Conservation (phyloP, 176 grass and related monocot genomes). For the Rhynchospora breviuscula region DNA sequence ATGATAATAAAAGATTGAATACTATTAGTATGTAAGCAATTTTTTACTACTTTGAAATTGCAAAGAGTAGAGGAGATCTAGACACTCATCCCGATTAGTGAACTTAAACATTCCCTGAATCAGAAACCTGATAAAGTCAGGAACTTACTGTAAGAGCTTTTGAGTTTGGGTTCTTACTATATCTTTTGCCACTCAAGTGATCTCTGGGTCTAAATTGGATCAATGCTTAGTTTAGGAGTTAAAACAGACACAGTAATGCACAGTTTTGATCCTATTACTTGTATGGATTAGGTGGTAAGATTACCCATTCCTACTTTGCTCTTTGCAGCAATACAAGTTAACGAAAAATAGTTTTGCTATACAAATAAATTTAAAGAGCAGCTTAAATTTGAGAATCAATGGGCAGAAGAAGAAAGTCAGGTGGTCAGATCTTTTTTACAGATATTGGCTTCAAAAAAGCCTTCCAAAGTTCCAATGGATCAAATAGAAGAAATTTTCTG, state of each 20-base stretch:
- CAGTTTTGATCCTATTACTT: too few species aligned
- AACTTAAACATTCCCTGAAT: background rate
- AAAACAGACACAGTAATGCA: background rate
- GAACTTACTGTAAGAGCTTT: background rate
- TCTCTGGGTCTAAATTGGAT: background rate
- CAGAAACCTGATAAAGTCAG: background rate
- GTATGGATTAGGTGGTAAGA: background rate
- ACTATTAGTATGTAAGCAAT: background rate
- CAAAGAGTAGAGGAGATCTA: background rate
- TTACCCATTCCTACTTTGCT: background rate
- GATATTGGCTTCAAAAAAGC: too few species aligned
- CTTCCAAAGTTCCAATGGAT: too few species aligned
- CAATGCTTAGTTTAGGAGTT: background rate
- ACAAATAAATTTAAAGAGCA: background rate
- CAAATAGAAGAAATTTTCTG: too few species aligned
- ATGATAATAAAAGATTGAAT: background rate
- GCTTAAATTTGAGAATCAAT: too few species aligned
- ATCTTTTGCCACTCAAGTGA: background rate
- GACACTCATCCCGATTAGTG: background rate
- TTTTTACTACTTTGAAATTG: background rate
- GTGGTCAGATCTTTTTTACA: too few species aligned
- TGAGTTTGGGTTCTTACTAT: background rate
- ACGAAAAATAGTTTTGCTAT: conserved; percentile 6
- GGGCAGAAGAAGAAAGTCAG: too few species aligned
- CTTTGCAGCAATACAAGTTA: conserved; percentile 18